Base-by-base conservation (phyloP, 495 filamentous ascomycete species). In the Bacidia rubella region DNA sequence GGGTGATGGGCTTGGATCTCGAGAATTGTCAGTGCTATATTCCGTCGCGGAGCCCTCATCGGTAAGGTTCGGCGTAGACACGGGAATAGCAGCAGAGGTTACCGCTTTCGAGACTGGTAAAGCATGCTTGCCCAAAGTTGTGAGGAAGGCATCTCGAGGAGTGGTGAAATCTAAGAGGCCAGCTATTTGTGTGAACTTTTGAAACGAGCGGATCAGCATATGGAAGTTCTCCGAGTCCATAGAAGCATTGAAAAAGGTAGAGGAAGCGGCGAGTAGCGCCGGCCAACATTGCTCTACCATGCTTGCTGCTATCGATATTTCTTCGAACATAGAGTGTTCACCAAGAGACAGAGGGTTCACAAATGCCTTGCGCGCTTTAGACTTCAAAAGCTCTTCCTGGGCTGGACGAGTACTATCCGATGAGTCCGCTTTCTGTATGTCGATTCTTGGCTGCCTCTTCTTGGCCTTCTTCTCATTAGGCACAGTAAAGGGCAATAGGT, bases 221-320 rank as follows among this genome's bases (percentile, higher is more conserved):
- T 94, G 89, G 55, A 94, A 97, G 55, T 89, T 95, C 39, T 95
- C 90, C n/a, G 87, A 82, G 60, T 97, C 92, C 10, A 98, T 67
- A 0, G 88, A 80, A 19, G 93, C 88, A 63, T 89, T 89, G 22
- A 98, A 65, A 65, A 96, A 97, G 0, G 90, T 96, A 0, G 92
- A 96, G 57, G 86, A 96, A 1, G 88, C 84, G 15, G 92, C 90
- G 29, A 98, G 78, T 12, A 96, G 77, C 44, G 93, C 92, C 22
- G 93, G 92, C 92, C 92, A 98, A 61, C 93, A 96, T 59, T 85
- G 75, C 3, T 90, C 85, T 41, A 98, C 83, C 42, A 97, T 84
- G 2, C 76, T 76, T 22, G 87, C 85, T 53, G 87, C 86, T 3
- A 80, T 77, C 56, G 79, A 74, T 53, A 97, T 79, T 17, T 86